Evolutionary conservation across 2,329 filamentous ascomycete genomes (phyloP).

Genomic region (Ascochyta pisi): DNA sequence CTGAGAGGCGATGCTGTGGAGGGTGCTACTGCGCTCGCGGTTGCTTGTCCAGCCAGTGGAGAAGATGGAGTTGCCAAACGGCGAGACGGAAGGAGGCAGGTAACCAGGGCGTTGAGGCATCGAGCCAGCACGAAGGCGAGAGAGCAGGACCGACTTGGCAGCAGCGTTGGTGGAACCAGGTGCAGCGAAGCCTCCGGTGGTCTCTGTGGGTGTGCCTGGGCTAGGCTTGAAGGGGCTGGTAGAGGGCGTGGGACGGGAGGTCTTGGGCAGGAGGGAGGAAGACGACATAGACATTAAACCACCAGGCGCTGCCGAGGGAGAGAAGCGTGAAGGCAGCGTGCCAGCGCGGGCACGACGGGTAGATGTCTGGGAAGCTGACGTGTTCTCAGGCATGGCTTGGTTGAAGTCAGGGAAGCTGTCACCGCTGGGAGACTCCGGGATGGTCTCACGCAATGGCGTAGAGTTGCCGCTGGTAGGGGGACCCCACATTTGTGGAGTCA

Average conservation of each 20-base stretch:
- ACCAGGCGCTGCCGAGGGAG: conserved; percentile 71
- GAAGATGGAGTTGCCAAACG: conserved; percentile 91
- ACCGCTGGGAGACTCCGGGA: conserved; percentile 89
- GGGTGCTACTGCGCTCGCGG: conserved; percentile 83
- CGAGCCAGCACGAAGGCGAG: conserved; percentile 86
- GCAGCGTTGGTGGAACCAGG: conserved; percentile 55
- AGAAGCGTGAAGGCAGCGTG: conserved; percentile 94
- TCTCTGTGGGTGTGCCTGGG: conserved; percentile 51
- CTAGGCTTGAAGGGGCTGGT: conserved; percentile 85
- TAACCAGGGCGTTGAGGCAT: conserved; percentile 88
- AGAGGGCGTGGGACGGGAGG: conserved; percentile 83
- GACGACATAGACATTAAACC: conserved; percentile 57
- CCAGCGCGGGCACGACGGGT: conserved; percentile 86
- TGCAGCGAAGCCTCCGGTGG: conserved; percentile 47
- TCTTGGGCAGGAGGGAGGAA: conserved; percentile 70
- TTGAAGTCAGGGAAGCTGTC: conserved; percentile 94
- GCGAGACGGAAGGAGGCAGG: conserved; percentile 60
- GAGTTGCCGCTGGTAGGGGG: conserved; percentile 96
- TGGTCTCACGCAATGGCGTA: conserved; percentile 94
- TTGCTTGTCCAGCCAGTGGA: conserved; percentile 81
- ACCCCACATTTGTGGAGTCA: conserved; percentile 79
- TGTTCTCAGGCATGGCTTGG: conserved; percentile 70
- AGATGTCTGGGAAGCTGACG: conserved; percentile 64
- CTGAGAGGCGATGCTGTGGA: conserved; percentile 87
- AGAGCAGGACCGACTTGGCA: conserved; percentile 76